Conservation (phyloP, 2,329 filamentous ascomycete genomes). For the Claviceps sorghi region DNA sequence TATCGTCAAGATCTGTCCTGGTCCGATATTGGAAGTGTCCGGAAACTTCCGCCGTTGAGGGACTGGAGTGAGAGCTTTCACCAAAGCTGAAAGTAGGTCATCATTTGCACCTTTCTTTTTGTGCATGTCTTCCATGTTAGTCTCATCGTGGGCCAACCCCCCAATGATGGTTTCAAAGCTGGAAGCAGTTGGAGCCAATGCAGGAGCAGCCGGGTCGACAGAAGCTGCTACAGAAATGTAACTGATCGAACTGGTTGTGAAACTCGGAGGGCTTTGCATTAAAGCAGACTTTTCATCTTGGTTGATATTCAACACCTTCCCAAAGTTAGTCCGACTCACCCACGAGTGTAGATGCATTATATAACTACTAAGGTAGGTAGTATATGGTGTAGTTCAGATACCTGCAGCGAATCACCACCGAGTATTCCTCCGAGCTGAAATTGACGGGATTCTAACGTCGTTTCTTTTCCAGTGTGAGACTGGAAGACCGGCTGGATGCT, state of each 20-base stretch:
- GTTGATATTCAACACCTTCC: neutral
- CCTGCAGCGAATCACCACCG: conserved; percentile 6
- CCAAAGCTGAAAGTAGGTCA: conserved; percentile 8
- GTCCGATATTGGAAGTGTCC: neutral
- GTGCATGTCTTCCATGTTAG: neutral
- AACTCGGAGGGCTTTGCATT: neutral
- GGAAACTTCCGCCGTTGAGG: neutral
- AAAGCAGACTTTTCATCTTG: neutral
- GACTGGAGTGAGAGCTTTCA: conserved; percentile 6
- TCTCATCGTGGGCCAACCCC: neutral
- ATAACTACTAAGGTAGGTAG: neutral
- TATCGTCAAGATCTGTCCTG: neutral
- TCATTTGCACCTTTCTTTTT: neutral
- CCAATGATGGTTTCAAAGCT: neutral
- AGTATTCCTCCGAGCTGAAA: conserved; percentile 13
- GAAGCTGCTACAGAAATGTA: neutral
- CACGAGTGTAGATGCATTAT: neutral
- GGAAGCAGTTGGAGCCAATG: neutral
- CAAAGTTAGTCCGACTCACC: neutral
- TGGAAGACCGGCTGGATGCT: conserved; percentile 1
- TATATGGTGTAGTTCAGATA: neutral
- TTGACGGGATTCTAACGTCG: conserved; percentile 8
- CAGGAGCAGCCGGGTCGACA: neutral
- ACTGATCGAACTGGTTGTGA: neutral
- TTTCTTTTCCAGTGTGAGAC: neutral